Percentiles rank a stretch among this genome's conserved stretches.
Conservation (phyloP, 805 yeast species). For the Wickerhamiella sorbophila region DNA sequence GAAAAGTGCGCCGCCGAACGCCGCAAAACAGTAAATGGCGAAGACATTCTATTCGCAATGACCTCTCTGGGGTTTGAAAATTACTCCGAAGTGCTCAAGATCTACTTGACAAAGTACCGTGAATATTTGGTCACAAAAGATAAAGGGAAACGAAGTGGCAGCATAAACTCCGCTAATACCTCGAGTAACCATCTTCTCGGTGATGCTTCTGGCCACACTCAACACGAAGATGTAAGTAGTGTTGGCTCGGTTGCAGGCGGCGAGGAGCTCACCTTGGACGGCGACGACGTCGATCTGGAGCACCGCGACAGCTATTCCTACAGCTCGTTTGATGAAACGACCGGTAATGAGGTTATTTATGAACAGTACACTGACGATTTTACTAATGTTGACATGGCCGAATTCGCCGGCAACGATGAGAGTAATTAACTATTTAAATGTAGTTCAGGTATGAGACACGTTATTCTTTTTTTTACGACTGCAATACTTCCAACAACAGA, state of each 20-base stretch:
- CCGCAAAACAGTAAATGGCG: constrained; percentile 58
- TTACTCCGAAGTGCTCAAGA: constrained; percentile 53
- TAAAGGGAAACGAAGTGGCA: constrained; percentile 10
- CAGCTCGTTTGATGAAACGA: constrained; percentile 8
- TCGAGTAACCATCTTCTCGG: background rate
- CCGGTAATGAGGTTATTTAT: constrained; percentile 15
- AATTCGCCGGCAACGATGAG: background rate
- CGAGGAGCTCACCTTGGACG: background rate
- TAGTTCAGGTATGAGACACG: constrained; percentile 1
- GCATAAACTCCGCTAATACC: background rate
- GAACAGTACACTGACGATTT: constrained; percentile 21
- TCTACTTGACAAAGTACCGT: constrained; percentile 52
- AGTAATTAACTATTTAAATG: constrained; percentile 4
- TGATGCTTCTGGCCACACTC: background rate
- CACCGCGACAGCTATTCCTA: constrained; percentile 5
- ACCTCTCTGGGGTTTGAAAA: constrained; percentile 53
- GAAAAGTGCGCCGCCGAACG: constrained; percentile 51
- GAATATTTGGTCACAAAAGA: constrained; percentile 25
- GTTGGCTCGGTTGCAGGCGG: background rate
- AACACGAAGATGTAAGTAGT: background rate
- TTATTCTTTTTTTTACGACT: background rate
- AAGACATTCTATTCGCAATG: constrained; percentile 52
- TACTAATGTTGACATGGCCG: constrained; percentile 16
- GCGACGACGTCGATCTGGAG: constrained; percentile 1
- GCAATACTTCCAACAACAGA: constrained; percentile 20